Conservation (phyloP, 495 filamentous ascomycete species). For the Tuber umbilicatum region DNA sequence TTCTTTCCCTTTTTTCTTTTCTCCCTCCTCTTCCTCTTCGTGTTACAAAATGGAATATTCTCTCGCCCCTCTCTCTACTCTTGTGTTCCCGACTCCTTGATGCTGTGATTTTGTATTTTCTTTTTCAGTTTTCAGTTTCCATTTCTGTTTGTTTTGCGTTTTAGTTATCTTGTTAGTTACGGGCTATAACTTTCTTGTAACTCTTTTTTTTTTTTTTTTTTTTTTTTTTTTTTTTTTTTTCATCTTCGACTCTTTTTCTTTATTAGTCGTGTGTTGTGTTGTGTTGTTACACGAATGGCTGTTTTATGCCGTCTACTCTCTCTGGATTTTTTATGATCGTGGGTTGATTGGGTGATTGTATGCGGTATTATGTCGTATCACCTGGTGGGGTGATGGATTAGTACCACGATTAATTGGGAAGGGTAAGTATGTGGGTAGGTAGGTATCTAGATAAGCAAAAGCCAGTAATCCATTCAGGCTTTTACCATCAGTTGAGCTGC, state of each 20-base stretch:
- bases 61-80: not conserved
- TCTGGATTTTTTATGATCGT: not conserved
- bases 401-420: not conserved
- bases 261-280: not conserved
- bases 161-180: not conserved
- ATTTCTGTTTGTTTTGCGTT: not conserved
- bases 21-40: not conserved
- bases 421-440: not conserved
- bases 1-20: not conserved
- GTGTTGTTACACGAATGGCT: not conserved
- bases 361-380: not conserved
- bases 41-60: not conserved
- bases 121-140: too few relatives aligned
- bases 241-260: not conserved
- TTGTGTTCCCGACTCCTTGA: not conserved
- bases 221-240: not conserved
- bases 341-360: not conserved
- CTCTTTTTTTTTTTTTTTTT: not conserved
- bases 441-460: too few relatives aligned
- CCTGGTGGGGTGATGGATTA: not conserved
- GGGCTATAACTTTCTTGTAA: not conserved
- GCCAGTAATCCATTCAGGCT: too few relatives aligned
- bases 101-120: not conserved
- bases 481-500: too few relatives aligned
- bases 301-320: not conserved